Percentiles rank a stretch among this genome's conserved stretches.
phyloP scores from a whole-genome alignment of 2,329 filamentous ascomycete genomes.

The Diaporthe helianthi region DNA sequence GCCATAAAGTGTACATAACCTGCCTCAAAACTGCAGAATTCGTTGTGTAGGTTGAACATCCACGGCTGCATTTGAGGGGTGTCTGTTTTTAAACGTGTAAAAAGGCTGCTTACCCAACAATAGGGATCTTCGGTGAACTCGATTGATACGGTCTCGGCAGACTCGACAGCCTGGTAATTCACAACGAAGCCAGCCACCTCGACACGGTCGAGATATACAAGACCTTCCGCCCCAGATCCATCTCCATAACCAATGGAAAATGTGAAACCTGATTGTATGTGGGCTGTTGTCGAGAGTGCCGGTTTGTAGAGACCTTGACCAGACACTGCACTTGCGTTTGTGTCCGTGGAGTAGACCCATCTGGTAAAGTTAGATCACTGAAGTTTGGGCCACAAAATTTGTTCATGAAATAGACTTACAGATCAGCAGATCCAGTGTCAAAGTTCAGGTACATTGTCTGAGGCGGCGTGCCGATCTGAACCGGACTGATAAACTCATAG shows the following conservation, averaged over 20 bases:
- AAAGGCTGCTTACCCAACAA: slow-evolving; percentile 25
- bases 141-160: slow-evolving; percentile 39
- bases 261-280: slow-evolving; percentile 42
- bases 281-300: slow-evolving; percentile 49
- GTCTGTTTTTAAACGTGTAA: no score
- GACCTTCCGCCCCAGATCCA: slow-evolving; percentile 64
- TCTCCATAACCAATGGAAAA: slow-evolving; percentile 65
- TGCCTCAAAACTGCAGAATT: no score
- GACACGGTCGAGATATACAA: slow-evolving; percentile 70
- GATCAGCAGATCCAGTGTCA: slow-evolving; percentile 71
- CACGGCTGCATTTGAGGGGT: no score
- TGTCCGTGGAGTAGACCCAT: slow-evolving; percentile 70
- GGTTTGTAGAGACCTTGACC: slow-evolving; percentile 66
- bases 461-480: slow-evolving; percentile 60
- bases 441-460: slow-evolving; percentile 68
- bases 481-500: slow-evolving; percentile 61
- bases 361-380: neutral
- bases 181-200: slow-evolving; percentile 57
- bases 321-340: slow-evolving; percentile 51
- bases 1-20: no score
- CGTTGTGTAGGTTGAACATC: no score
- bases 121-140: slow-evolving; percentile 39
- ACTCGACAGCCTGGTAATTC: slow-evolving; percentile 43
- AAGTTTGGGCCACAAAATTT: no score
- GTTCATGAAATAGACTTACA: slow-evolving; percentile 44